Conservation (phyloP, 176 grass and related monocot species). For the Aegilops longissima region DNA sequence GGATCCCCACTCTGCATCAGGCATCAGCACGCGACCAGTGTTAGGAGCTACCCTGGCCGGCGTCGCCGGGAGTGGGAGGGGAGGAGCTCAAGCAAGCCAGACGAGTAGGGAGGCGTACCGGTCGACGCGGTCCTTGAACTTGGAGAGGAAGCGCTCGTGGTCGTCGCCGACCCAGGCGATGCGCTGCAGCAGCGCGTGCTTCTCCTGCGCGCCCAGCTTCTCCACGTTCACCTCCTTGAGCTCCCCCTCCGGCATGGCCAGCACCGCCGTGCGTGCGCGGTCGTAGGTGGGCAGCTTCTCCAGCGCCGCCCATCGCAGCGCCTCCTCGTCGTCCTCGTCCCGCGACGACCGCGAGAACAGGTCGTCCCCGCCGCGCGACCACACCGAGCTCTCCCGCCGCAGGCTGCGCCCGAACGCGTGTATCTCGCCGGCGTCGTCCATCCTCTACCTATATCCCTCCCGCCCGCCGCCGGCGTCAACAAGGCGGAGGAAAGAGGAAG, state of each 20-base stretch:
- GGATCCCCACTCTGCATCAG: constrained; percentile 69
- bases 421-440: constrained; percentile 61
- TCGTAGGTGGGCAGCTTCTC: constrained; percentile 71
- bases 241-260: constrained; percentile 58
- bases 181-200: constrained; percentile 52
- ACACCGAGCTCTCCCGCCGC: constrained; percentile 39
- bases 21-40: constrained; percentile 19
- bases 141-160: constrained; percentile 54
- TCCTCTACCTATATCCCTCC: not conserved
- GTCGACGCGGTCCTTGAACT: constrained; percentile 63
- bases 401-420: constrained; percentile 42
- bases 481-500: not conserved
- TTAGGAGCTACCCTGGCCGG: not conserved
- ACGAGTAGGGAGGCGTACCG: not conserved
- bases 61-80: not conserved
- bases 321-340: constrained; percentile 71
- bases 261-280: constrained; percentile 49
- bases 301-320: constrained; percentile 67
- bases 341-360: constrained; percentile 47
- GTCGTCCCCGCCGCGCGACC: constrained; percentile 26
- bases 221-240: constrained; percentile 56
- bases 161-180: constrained; percentile 45
- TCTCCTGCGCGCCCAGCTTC: constrained; percentile 41
- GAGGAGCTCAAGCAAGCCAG: not conserved
- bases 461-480: not conserved